Evolutionary conservation across 805 yeast species (phyloP), one percentile per base, ranked within the genome.

Genomic region (Ogataea populi-albae): DNA sequence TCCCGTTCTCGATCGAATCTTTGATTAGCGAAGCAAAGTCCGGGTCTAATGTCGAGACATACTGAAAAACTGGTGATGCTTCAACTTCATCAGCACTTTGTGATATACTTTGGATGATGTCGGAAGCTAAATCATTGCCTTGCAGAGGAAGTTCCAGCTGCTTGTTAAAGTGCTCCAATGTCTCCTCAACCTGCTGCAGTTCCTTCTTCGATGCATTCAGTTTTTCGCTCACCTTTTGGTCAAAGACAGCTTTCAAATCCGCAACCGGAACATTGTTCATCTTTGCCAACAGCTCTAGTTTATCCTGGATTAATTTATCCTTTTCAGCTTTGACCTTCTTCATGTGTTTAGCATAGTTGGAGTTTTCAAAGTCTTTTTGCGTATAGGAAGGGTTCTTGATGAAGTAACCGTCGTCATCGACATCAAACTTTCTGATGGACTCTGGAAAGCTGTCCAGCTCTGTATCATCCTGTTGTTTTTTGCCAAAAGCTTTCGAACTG

Each of bases 331-430:
- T 46, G 7, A 47, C 30, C 24, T 42, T 30, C 16, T 38, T 32
- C 29, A 55, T 21, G 29, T 54, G 41, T 32, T 49, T 38, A 9
- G 45, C 41, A 15, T 45, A 45, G 7, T 43, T 40, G 2, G 61
- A 56, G 8, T 47, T 34, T 14, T 46, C 37, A 30, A 49, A 57
- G 10, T 50, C 52, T 14, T 41, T 31, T 18, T 44, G 44, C 6
- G 47, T 44, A 35, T 56, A 45, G 11, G 34, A 19, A 17, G 41
- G 45, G 11, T 34, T 40, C 21, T 41, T 41, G 23, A 49, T 37
- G 23, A 54, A 50, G 29, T 42, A 37, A 23, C 59, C 60, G 3
- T 52, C 38, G 15, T 52, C 47, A 29, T 55, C 54, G 16, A 47
- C 25, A 10, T 52, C 55, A 17, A 38, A 34, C 17, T 40, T 39